Base-by-base conservation (phyloP, 1,139 yeast genomes). In the Kodamaea fungicola region DNA sequence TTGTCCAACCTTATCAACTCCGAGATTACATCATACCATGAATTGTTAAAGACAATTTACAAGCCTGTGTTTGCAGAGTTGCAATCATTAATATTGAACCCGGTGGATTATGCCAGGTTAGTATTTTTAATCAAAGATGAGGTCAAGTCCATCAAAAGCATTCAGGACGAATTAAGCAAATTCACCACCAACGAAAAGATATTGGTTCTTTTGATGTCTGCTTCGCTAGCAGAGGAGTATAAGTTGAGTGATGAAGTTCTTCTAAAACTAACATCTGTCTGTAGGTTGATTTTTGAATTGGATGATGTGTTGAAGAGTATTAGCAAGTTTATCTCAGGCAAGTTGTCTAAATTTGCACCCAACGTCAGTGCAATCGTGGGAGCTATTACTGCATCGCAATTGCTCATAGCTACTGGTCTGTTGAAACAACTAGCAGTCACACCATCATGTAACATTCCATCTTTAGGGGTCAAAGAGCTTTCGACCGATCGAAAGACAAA, bases 381-480 rank as follows among this genome's bases (percentile, higher is more conserved):
- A 0, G 67, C 95, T 0, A 67, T 76, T 3, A 76, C 87, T 0
- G 78, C 96, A 0, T 83, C 96, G 0, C 89, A 84, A 50, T 60
- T 92, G 8, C 61, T 92, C 31, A 76, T 88, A 1, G 71, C 77
- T 16, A 66, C 79, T 0, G 95, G 96, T 2, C 89, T 96, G 0
- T 57, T 92, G 8, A 64, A 65, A n/a, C 82, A 78, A 8, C 60
- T 92, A 9, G 78, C 90, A 3, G 62, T 64, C 27, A 78, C 88
- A 0, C 96, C 97, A 0, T 74, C 95, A 4, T 85, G 97, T 48
- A 92, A 92, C 54, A 54, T 92, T 7, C 81, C 96, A 0, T 77
- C 95, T 0, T 57, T 88, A 28, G 97, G 97, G 0, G 78, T 80
- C 12, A 76, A 77, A 46, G 72, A 76, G 42, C 61, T 78, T 13